These are phyloP conservation scores for Candida sanyaensis DNA, from an alignment of 1,139 yeast species.

Conservation along the genomic window DNA sequence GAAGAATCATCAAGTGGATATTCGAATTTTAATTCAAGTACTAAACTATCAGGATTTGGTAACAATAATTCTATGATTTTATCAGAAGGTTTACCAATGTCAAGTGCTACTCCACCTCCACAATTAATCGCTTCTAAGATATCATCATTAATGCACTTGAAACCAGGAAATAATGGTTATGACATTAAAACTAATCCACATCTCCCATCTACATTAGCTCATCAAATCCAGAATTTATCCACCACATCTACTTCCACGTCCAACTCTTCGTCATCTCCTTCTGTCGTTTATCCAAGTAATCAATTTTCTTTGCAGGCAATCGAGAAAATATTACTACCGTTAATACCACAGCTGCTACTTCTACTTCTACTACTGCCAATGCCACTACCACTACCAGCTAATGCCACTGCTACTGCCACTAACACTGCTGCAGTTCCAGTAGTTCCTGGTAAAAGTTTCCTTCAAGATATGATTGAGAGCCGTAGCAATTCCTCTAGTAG, in stretches of 20 bases:
- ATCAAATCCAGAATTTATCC: conserved; percentile 11
- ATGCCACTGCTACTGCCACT: conserved; percentile 6
- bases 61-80: conserved; percentile 34
- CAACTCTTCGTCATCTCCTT: conserved; percentile 5
- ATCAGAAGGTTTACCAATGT: conserved; percentile 24
- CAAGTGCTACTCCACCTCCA: conserved; percentile 3
- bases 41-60: conserved; percentile 11
- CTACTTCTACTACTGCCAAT: not conserved
- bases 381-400: too few relatives aligned
- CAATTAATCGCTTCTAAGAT: not conserved
- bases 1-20: conserved; percentile 31
- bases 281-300: conserved; percentile 16
- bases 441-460: conserved; percentile 20
- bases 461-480: conserved; percentile 40
- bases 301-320: conserved; percentile 31
- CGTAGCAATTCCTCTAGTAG: conserved; percentile 25
- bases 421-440: not conserved
- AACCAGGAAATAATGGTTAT: not conserved
- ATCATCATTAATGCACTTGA: not conserved
- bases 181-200: conserved; percentile 14
- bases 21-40: conserved; percentile 19
- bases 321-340: conserved; percentile 21
- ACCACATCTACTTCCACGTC: too few relatives aligned
- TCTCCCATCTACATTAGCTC: conserved; percentile 21
- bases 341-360: not conserved